phyloP scores from a whole-genome alignment of 768 basidiomycete species.

The Trametes punicea region DNA sequence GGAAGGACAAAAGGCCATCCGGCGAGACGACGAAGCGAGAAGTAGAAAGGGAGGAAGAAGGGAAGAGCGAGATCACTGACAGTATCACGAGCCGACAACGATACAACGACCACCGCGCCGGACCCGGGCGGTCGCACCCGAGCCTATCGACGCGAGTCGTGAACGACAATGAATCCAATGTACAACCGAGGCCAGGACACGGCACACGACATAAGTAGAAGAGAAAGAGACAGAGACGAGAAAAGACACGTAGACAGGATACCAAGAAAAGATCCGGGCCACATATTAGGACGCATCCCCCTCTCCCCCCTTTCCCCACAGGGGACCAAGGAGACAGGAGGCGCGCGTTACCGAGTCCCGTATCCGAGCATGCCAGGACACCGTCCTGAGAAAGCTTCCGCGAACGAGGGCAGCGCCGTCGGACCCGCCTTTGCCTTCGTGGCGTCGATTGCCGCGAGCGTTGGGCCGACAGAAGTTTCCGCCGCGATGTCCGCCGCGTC shows the following conservation, averaged over 20 bases:
- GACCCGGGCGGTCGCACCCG: not conserved
- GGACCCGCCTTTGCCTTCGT: not conserved
- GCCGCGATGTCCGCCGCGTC: not conserved
- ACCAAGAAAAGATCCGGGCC: too few species aligned
- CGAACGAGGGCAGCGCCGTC: constrained; percentile 9
- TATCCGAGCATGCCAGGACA: constrained; percentile 7
- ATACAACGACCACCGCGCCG: not conserved
- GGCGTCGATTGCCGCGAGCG: not conserved
- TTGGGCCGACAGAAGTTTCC: not conserved
- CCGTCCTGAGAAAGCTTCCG: constrained; percentile 7
- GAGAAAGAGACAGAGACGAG: not conserved
- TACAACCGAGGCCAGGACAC: not conserved
- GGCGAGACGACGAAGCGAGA: not conserved
- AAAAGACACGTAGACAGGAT: too few species aligned
- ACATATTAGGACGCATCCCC: constrained; percentile 4
- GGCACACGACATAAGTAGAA: not conserved
- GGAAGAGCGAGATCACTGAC: constrained; percentile 8
- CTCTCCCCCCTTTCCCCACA: constrained; percentile 21
- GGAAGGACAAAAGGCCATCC: not conserved
- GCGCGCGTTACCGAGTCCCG: constrained; percentile 13
- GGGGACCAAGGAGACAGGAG: constrained; percentile 21
- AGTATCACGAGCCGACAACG: constrained; percentile 13
- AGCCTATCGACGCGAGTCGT: not conserved
- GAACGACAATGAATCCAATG: constrained; percentile 11
- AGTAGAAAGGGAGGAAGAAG: not conserved